Base-by-base conservation (phyloP, 2,329 filamentous ascomycete species). In the Acrodontium crateriforme region DNA sequence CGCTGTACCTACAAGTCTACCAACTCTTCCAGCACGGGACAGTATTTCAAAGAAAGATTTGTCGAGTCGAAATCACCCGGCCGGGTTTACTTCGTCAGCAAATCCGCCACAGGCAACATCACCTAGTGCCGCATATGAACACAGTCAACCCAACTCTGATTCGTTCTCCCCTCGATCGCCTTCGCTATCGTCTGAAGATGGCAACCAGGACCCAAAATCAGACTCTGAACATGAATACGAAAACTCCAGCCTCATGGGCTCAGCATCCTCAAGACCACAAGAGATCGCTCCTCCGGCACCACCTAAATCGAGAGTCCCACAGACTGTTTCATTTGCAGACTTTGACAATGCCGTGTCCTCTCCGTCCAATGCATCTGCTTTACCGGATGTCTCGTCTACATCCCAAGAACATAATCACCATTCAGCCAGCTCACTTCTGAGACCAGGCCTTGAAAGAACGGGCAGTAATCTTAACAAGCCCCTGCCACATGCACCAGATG, bases 231-330 rank as follows among this genome's bases (percentile, higher is more conserved):
- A 38, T 3, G 38, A 56, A 2, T 65, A 68, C 9, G 60, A 67
- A 31, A 33, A 42, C 24, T 34, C 47, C 7, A 41, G 33, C 9
- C 28, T 52, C 11, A 46, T 52, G 22, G 45, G 43, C 20, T 31
- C 34, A n/a, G 44, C 12, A 42, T 57, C 23, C 52, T 62, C 38
- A 74, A 73, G 49, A 24, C 39, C 42, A 13, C 45, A 49, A 23
- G 46, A 46, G 24, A 36, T 46, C 31, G 71, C 69, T 50, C 69
- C 70, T 31, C 76, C 77, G 6, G 78, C 78, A 4, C 76, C 77
- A 4, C 78, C 78, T 3, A 81, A 69, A 45, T 81, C 75, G 16
- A 71, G 77, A 32, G 77, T 81, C 52, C 56, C 43, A 30, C 53
- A 44, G 47, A 55, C 40, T 15, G 44, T 47, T 5, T 49, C 46